Percentiles rank a stretch among this genome's conserved stretches.
Evolutionary conservation across 495 filamentous ascomycete species (phyloP).

Genomic region (Neurospora pannonica): DNA sequence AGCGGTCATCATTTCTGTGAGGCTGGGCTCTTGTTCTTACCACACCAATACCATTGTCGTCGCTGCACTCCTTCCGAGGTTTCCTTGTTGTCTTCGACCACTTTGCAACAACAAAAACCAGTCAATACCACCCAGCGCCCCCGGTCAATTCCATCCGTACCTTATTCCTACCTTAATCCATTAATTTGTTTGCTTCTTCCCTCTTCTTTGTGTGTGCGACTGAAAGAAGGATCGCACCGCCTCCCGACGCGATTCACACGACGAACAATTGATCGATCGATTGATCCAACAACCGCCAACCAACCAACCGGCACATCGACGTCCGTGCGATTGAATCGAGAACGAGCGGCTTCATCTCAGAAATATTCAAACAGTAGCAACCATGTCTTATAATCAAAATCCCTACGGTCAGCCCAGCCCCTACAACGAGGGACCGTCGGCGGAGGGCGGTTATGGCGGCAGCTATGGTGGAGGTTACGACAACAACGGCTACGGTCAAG

Average conservation of each 20-base stretch:
- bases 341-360: neutral
- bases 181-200: neutral
- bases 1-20: neutral
- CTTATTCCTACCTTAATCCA: neutral
- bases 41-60: neutral
- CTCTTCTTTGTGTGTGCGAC: neutral
- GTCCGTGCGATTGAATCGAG: neutral
- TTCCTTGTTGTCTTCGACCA: neutral
- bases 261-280: neutral
- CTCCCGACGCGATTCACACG: neutral
- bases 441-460: conserved; percentile 39
- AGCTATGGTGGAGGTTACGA: neutral
- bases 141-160: neutral
- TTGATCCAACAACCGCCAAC: neutral
- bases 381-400: conserved; percentile 34
- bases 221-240: neutral
- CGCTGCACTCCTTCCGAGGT: neutral
- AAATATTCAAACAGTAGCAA: conserved; percentile 9
- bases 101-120: neutral
- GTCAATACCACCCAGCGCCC: neutral
- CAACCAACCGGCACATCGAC: neutral
- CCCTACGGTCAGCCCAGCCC: conserved; percentile 25
- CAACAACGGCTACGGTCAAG: conserved; percentile 16
- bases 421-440: conserved; percentile 34
- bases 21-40: neutral